Conservation (phyloP, 2,329 filamentous ascomycete species). For the Colletotrichum karsti region DNA sequence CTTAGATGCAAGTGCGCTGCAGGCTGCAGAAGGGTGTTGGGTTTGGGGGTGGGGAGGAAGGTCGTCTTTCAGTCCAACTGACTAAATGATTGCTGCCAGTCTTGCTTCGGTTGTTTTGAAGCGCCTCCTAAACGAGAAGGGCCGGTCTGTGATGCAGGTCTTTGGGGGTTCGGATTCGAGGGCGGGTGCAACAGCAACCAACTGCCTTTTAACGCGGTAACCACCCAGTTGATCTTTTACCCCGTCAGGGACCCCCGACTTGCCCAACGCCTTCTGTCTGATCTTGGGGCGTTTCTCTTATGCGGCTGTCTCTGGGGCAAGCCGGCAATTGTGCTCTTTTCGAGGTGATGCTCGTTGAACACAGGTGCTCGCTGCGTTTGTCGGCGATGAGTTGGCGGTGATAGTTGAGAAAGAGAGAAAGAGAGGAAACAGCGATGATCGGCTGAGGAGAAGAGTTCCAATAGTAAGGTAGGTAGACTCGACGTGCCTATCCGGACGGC, state of each 20-base stretch:
- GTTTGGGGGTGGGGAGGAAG: constrained; percentile 35
- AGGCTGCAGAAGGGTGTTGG: constrained; percentile 31
- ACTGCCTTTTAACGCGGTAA: constrained; percentile 9
- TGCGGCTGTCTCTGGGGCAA: neutral
- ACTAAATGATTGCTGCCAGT: neutral
- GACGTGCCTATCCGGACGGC: constrained; percentile 5
- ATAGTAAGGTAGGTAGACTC: constrained; percentile 1
- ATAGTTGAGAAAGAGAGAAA: neutral
- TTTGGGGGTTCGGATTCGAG: neutral
- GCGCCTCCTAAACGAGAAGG: constrained; percentile 17
- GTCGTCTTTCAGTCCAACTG: constrained; percentile 11
- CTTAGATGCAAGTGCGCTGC: constrained; percentile 35
- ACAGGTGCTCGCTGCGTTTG: neutral
- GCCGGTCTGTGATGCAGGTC: constrained; percentile 19
- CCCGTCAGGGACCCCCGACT: constrained; percentile 6
- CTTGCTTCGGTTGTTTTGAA: constrained; percentile 34
- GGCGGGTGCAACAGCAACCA: constrained; percentile 22
- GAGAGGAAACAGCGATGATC: constrained; percentile 9
- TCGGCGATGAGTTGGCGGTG: neutral
- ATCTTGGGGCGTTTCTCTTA: neutral
- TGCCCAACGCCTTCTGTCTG: neutral
- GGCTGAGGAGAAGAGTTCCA: neutral
- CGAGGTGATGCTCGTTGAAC: neutral
- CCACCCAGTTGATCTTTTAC: constrained; percentile 18
- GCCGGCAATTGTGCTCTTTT: neutral